Conservation (phyloP, 495 filamentous ascomycete genomes). For the Friedmanniomyces endolithicus region DNA sequence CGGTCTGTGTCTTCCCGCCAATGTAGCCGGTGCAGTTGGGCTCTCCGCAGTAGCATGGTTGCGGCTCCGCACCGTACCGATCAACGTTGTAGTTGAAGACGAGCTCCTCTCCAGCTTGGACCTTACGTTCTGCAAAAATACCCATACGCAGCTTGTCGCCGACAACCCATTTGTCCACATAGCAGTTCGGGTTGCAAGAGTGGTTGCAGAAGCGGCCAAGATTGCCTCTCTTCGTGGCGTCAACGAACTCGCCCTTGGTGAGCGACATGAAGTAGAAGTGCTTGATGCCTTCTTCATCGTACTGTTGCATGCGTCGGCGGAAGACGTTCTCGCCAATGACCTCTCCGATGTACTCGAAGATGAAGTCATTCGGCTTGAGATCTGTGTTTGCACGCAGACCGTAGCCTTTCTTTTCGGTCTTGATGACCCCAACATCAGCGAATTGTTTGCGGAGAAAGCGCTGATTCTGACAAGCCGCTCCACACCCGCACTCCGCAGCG, state of each 20-base stretch:
- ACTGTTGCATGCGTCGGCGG: constrained; percentile 74
- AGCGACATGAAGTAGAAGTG: constrained; percentile 99
- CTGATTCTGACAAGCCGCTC: constrained; percentile 79
- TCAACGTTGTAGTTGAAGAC: constrained; percentile 99
- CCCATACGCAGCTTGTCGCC: constrained; percentile 98
- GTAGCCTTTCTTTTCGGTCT: constrained; percentile 93
- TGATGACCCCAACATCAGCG: constrained; percentile 84
- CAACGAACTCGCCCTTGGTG: constrained; percentile 89
- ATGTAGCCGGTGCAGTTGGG: constrained; percentile 93
- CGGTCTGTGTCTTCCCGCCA: constrained; percentile 93
- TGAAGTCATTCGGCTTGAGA: constrained; percentile 70
- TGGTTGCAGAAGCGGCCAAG: constrained; percentile 97
- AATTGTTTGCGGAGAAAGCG: constrained; percentile 87
- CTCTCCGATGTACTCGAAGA: constrained; percentile 97
- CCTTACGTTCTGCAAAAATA: constrained; percentile 82
- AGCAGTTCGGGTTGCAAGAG: constrained; percentile 97
- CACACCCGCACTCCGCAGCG: constrained; percentile 74
- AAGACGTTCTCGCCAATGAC: constrained; percentile 90
- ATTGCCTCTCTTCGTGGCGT: constrained; percentile 94
- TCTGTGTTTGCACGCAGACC: constrained; percentile 72
- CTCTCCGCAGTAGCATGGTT: constrained; percentile 93
- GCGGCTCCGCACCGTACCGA: constrained; percentile 90
- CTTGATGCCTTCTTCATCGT: constrained; percentile 89
- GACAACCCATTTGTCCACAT: constrained; percentile 99
- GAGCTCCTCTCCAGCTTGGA: constrained; percentile 83